phyloP scores from a whole-genome alignment of 176 grass and related monocot genomes.

The Melocanna baccifera region DNA sequence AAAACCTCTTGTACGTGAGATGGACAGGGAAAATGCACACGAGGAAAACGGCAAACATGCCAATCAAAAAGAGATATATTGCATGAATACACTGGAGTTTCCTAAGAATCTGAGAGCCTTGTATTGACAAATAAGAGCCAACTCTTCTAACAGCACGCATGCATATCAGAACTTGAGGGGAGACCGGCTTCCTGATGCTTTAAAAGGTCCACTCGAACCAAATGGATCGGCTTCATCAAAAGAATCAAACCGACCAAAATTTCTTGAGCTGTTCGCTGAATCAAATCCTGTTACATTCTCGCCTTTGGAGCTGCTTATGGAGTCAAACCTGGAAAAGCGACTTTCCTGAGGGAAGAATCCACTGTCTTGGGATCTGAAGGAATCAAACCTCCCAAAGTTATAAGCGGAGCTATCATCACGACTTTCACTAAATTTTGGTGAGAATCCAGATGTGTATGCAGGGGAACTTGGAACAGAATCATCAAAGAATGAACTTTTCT shows the following conservation, averaged over 20 bases:
- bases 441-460: slow-evolving; percentile 68
- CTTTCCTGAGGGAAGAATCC: slow-evolving; percentile 60
- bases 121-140: slow-evolving; percentile 19
- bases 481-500: slow-evolving; percentile 86
- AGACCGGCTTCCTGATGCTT: slow-evolving; percentile 66
- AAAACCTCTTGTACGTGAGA: slow-evolving; percentile 23
- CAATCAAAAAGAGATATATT: background rate
- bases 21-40: slow-evolving; percentile 36
- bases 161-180: slow-evolving; percentile 54
- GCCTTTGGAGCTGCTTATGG: slow-evolving; percentile 53
- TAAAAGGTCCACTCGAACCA: slow-evolving; percentile 86
- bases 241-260: slow-evolving; percentile 85
- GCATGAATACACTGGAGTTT: background rate
- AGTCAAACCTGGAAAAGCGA: slow-evolving; percentile 75
- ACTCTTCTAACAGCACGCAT: background rate
- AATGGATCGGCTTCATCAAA: slow-evolving; percentile 94
- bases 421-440: slow-evolving; percentile 62
- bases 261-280: slow-evolving; percentile 52
- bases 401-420: slow-evolving; percentile 52
- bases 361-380: slow-evolving; percentile 79
- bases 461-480: slow-evolving; percentile 96
- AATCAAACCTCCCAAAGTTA: slow-evolving; percentile 80
- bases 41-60: background rate
- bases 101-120: slow-evolving; percentile 16
- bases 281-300: slow-evolving; percentile 58